These are phyloP conservation scores for Gracilaria domingensis DNA, from an alignment of 23 red algal genomes.

Conservation along the genomic window DNA sequence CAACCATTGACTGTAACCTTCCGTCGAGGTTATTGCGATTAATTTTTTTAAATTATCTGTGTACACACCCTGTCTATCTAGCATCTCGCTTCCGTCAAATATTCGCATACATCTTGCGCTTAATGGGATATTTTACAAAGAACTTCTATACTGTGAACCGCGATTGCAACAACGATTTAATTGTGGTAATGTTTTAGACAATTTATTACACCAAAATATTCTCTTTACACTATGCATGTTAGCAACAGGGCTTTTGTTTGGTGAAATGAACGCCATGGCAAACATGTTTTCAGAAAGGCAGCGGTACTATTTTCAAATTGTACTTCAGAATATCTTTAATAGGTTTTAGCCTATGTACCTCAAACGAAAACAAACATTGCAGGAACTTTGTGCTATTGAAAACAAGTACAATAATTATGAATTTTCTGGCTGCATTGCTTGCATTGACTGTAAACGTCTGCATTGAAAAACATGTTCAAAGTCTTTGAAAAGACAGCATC, in stretches of 20 bases:
- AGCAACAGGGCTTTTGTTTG: slow-evolving; percentile 21
- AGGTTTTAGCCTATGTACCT: slow-evolving; percentile 8
- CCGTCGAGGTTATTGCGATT: background rate
- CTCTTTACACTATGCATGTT: background rate
- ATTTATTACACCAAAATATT: slow-evolving; percentile 16
- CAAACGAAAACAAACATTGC: background rate
- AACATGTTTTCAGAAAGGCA: background rate
- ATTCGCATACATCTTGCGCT: slow-evolving; percentile 9
- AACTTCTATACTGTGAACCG: background rate
- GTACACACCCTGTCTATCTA: slow-evolving; percentile 4
- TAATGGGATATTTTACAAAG: background rate
- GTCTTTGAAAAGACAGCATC: too few relatives aligned
- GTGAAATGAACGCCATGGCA: slow-evolving; percentile 38
- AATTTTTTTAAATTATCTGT: background rate
- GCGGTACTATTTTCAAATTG: slow-evolving; percentile 3
- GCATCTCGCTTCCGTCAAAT: background rate
- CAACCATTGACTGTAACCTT: background rate
- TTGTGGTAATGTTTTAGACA: background rate
- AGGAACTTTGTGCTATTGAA: slow-evolving; percentile 8
- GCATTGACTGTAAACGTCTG: too few relatives aligned
- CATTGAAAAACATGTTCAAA: too few relatives aligned
- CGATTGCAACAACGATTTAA: background rate
- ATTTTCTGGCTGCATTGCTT: slow-evolving; percentile 46
- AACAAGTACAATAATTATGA: background rate
- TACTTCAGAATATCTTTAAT: too few relatives aligned